Base-by-base conservation (phyloP, 768 basidiomycete genomes). In the Tephrocybe sp. region DNA sequence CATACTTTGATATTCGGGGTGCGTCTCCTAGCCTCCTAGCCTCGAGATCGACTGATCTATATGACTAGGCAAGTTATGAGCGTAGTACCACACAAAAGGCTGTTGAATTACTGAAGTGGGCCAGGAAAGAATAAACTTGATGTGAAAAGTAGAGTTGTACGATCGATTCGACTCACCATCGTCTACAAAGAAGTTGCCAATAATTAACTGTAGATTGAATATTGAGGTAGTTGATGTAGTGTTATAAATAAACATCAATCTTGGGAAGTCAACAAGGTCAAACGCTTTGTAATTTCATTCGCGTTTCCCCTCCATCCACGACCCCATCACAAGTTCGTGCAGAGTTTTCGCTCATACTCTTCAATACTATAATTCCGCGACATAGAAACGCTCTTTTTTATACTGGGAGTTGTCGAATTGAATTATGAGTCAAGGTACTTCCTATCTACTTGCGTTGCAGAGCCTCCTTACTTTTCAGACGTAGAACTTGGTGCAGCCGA, bases 1-100 rank as follows among this genome's bases (percentile, higher is more conserved):
- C 89, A 92, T 60, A 88, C 89, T 0, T 69, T 88, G 4, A 63
- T 92, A 4, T 91, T 91, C 60, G 87, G 87, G 52, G 89, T 89
- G 61, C 70, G 85, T 71, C 8, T 39, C n/a, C 12, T 9, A 36
- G 14, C 0, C 26, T 33, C 20, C 26, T 19, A 68, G 22, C 13
- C 8, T 8, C 50, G 31, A 39, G 19, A 38, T 31, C 22, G 11
- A 46, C 40, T 55, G 13, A 19, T 19, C 26, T n/a, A 2, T 9
- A 23, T 32, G 39, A 42, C 4, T 56, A 87, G 73, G 70, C 67
- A 14, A 69, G 73, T 49, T 88, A 88, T 60, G 78, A 81, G 7
- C 52, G 65, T 1, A 78, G 76, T 60, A 79, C 84, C 33, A 70
- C 74, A 56, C 68, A 60, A 46, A 85, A 80, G 54, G 73, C 75